phyloP scores from a whole-genome alignment of 1,139 yeast genomes.

The Candida frijolesensis region DNA sequence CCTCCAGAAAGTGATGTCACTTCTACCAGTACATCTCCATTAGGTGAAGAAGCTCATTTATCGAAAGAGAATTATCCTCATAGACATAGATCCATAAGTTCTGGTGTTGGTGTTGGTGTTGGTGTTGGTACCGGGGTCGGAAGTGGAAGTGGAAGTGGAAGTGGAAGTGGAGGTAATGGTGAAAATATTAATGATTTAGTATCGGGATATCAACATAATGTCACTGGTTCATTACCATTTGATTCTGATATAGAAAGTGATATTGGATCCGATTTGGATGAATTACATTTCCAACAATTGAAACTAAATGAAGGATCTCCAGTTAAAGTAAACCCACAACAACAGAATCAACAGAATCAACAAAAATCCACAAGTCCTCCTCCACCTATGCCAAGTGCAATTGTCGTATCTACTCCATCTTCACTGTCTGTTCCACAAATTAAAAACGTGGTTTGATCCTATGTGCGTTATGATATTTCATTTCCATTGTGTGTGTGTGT shows the following conservation, averaged over 20 bases:
- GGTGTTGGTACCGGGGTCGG: too few relatives aligned
- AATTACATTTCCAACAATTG: constrained; percentile 14
- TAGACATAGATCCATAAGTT: constrained; percentile 12
- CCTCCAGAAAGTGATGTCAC: constrained; percentile 16
- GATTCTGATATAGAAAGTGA: constrained; percentile 33
- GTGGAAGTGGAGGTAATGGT: constrained; percentile 1
- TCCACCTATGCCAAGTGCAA: constrained; percentile 19
- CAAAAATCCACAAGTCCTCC: constrained; percentile 1
- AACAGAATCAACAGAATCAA: too few relatives aligned
- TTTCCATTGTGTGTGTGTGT: too few relatives aligned
- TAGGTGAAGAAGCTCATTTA: constrained; percentile 8
- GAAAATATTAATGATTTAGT: constrained; percentile 18
- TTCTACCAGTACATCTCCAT: constrained; percentile 23
- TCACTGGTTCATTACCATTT: constrained; percentile 23
- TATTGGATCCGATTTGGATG: constrained; percentile 16
- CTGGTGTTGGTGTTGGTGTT: constrained; percentile 8
- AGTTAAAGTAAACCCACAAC: constrained; percentile 1
- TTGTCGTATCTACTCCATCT: constrained; percentile 30
- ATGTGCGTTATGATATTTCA: too few relatives aligned
- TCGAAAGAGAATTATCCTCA: constrained; percentile 4
- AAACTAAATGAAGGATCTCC: constrained; percentile 12
- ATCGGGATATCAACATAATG: constrained; percentile 32
- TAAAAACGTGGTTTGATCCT: neutral
- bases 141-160: neutral
- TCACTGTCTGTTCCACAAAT: constrained; percentile 18